These are phyloP conservation scores for Fusarium phyllophilum DNA, from an alignment of 2,329 filamentous ascomycete genomes.

Conservation along the genomic window DNA sequence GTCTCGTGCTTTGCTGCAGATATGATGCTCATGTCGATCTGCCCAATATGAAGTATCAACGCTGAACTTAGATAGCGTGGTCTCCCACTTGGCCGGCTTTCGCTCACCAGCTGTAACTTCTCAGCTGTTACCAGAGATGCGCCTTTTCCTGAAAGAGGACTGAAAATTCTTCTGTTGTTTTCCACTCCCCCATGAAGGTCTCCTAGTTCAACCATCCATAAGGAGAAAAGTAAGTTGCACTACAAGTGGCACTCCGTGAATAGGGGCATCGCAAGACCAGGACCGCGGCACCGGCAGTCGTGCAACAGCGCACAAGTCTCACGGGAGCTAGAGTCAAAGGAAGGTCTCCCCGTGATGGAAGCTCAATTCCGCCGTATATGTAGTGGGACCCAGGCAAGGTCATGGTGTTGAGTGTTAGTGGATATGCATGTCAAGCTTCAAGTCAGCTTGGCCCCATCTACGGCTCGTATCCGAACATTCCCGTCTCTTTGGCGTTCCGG, in stretches of 20 bases:
- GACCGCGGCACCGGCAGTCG: constrained; percentile 28
- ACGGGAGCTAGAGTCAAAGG: constrained; percentile 25
- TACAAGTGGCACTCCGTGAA: constrained; percentile 21
- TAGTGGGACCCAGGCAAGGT: constrained; percentile 17
- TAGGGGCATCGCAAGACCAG: constrained; percentile 25
- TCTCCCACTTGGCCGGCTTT: not conserved
- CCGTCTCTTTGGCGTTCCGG: not conserved
- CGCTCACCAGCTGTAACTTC: constrained; percentile 16
- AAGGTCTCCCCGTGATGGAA: constrained; percentile 29
- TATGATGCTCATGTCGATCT: constrained; percentile 10
- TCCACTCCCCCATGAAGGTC: not conserved
- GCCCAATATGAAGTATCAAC: constrained; percentile 12
- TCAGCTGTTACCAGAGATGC: not conserved
- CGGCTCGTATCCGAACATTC: constrained; percentile 28
- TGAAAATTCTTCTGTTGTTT: not conserved
- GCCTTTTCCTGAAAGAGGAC: not conserved
- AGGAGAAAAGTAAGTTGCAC: constrained; percentile 10
- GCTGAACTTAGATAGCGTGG: constrained; percentile 6
- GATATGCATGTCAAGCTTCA: constrained; percentile 9
- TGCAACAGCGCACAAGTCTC: constrained; percentile 18
- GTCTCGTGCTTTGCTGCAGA: constrained; percentile 1
- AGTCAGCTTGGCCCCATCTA: constrained; percentile 15
- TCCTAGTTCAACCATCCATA: not conserved
- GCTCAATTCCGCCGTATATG: constrained; percentile 5
- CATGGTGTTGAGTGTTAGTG: constrained; percentile 21